Conservation (phyloP, 106 monocot species). For the Amphibolis antarctica region DNA sequence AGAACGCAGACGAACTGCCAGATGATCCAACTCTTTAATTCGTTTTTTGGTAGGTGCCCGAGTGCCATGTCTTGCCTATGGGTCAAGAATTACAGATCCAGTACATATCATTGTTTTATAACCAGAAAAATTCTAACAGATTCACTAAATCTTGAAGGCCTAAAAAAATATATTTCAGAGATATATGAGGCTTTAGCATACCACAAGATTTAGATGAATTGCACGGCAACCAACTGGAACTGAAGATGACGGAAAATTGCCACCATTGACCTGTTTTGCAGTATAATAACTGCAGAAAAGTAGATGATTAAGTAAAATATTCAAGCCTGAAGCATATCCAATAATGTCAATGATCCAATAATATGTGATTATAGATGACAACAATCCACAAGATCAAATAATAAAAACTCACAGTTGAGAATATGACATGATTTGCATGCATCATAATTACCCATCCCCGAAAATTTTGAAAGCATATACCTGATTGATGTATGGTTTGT, state of each 20-base stretch:
- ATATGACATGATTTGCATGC: too few species aligned
- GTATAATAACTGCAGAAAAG: conserved; percentile 42
- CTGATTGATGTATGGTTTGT: too few species aligned
- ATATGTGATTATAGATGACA: neutral
- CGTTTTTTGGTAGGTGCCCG: conserved; percentile 92
- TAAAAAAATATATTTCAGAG: neutral
- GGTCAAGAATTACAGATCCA: neutral
- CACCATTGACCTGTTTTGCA: conserved; percentile 24
- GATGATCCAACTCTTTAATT: conserved; percentile 77
- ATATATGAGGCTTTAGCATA: conserved; percentile 5
- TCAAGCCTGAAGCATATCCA: neutral
- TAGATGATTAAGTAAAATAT: neutral
- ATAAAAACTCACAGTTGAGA: too few species aligned
- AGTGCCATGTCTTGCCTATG: conserved; percentile 92
- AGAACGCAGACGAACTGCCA: conserved; percentile 40
- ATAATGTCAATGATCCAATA: neutral
- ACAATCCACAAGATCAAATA: too few species aligned
- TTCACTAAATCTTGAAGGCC: neutral
- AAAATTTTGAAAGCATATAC: too few species aligned
- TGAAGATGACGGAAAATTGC: conserved; percentile 20
- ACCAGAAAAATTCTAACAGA: too few species aligned
- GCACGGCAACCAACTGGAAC: conserved; percentile 52
- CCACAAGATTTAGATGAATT: conserved; percentile 89
- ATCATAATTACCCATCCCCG: too few species aligned
- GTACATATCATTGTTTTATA: too few species aligned